Conservation (phyloP, 2,329 filamentous ascomycete species). For the Phaeoacremonium minimum region DNA sequence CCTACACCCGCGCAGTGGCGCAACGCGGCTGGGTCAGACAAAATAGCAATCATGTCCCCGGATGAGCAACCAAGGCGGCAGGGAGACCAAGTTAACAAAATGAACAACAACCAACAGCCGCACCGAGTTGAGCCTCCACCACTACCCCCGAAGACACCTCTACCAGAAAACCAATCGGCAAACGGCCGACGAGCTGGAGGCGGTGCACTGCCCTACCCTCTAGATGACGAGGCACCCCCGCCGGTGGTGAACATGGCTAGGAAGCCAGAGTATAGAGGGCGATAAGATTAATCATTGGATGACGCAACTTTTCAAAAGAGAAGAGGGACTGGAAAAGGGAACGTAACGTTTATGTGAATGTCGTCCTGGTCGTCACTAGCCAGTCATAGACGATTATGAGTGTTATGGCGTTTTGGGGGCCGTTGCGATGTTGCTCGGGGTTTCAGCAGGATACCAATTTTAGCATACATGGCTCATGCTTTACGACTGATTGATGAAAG, state of each 20-base stretch:
- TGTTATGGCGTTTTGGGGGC: not conserved
- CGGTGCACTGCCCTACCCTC: conserved; percentile 67
- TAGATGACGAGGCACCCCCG: conserved; percentile 75
- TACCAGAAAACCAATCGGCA: conserved; percentile 45
- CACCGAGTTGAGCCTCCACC: conserved; percentile 61
- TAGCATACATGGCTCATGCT: conserved; percentile 4
- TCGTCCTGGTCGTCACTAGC: too few relatives aligned
- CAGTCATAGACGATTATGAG: too few relatives aligned
- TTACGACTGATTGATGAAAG: conserved; percentile 1
- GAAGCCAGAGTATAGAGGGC: conserved; percentile 69
- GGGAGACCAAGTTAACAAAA: conserved; percentile 16
- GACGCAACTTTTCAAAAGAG: not conserved
- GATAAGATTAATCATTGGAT: conserved; percentile 22
- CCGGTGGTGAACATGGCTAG: conserved; percentile 76
- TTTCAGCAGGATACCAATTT: conserved; percentile 13
- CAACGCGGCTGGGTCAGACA: conserved; percentile 57
- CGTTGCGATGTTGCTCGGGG: not conserved
- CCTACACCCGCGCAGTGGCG: conserved; percentile 57
- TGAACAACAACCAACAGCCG: conserved; percentile 19
- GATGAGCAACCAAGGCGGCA: conserved; percentile 52
- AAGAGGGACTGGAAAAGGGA: not conserved
- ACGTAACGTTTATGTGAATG: too few relatives aligned
- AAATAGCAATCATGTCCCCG: conserved; percentile 58
- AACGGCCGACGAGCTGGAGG: conserved; percentile 20
- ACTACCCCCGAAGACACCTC: conserved; percentile 72